Evolutionary conservation across 2,329 filamentous ascomycete genomes (phyloP).

Genomic region (Ramularia endophylla): DNA sequence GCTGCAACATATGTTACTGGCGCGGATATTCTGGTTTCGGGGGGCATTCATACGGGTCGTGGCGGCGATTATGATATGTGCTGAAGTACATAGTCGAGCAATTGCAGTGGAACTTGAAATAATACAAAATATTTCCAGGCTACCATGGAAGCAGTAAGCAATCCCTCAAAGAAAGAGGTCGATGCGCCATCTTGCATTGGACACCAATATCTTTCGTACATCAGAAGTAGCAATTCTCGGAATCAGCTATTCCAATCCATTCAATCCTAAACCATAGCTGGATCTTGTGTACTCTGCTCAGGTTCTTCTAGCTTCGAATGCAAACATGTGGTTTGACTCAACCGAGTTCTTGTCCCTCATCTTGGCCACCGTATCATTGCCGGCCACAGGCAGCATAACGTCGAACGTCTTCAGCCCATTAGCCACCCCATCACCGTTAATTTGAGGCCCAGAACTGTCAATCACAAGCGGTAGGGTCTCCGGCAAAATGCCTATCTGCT

Average conservation of each 20-base stretch:
- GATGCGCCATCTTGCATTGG: no score
- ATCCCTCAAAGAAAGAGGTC: no score
- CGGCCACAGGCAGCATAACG: slow-evolving; percentile 56
- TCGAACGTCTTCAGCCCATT: slow-evolving; percentile 42
- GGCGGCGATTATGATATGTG: slow-evolving; percentile 17
- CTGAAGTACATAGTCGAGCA: neutral
- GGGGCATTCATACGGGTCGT: slow-evolving; percentile 23
- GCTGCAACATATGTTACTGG: slow-evolving; percentile 39
- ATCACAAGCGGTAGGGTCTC: slow-evolving; percentile 59
- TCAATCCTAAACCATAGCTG: no score
- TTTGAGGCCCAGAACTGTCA: slow-evolving; percentile 4
- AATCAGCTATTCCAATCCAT: no score
- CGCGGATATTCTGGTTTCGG: slow-evolving; percentile 30
- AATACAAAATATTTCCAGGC: no score
- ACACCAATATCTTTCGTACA: no score
- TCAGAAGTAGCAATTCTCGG: no score
- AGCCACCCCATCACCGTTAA: slow-evolving; percentile 9
- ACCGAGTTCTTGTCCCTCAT: slow-evolving; percentile 45
- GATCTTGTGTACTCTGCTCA: slow-evolving; percentile 1
- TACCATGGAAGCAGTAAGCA: no score
- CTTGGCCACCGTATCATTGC: slow-evolving; percentile 49
- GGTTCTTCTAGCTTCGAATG: slow-evolving; percentile 13
- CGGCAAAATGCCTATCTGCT: slow-evolving; percentile 57
- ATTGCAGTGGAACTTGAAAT: no score
- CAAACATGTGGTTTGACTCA: slow-evolving; percentile 54